Base-by-base conservation (phyloP, 2,329 filamentous ascomycete species). In the Chaetomium olivaceum region DNA sequence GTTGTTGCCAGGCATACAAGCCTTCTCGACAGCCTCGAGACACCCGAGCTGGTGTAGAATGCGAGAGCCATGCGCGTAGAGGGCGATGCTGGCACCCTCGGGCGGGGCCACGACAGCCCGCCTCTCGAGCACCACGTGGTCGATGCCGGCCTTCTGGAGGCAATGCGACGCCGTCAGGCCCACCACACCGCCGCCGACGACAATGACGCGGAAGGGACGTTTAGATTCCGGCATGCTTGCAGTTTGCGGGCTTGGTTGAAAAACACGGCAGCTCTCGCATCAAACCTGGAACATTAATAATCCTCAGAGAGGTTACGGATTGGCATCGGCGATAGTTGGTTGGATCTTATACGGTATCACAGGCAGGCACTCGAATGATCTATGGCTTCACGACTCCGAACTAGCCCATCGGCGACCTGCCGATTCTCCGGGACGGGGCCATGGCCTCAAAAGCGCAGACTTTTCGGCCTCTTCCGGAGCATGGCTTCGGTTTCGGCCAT, bases 61-160 rank as follows among this genome's bases (percentile, higher is more conserved):
- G 16, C 52, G 52, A 8, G 27, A 27, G 52, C 52, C 27, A 27
- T 55, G 52, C 6, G 52, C 11, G 21, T 27, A 55, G 5, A 55
- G 23, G 23, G 52, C 52, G 23, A 55, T 55, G 7, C 39, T 43
- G 29, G 21, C 52, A 27, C 52, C 52, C 52, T 55, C 27, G 4
- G 52, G 52, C 27, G 52, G 52, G 21, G 52, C 52, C 16, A 43
- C 39, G 8, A 55, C 27, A 3, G 23, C 52, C 11, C 52, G 9
- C 19, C 33, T 55, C 52, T 55, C 52, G 29, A 55, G 52, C 27
- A 55, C 52, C 19, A 55, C 52, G 27, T 55, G 52, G 52, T 55
- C 52, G 14, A 55, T 55, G 52, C 52, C 52, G 27, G 27, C 21
- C 27, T 55, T 55, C 27, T 55, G 52, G 27, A 55, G 52, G 52